A percentile compares a stretch with the other conserved stretches of the same genome.
Evolutionary conservation across 306 rosid species (phyloP).

Genomic region (Begonia peltatifolia): DNA sequence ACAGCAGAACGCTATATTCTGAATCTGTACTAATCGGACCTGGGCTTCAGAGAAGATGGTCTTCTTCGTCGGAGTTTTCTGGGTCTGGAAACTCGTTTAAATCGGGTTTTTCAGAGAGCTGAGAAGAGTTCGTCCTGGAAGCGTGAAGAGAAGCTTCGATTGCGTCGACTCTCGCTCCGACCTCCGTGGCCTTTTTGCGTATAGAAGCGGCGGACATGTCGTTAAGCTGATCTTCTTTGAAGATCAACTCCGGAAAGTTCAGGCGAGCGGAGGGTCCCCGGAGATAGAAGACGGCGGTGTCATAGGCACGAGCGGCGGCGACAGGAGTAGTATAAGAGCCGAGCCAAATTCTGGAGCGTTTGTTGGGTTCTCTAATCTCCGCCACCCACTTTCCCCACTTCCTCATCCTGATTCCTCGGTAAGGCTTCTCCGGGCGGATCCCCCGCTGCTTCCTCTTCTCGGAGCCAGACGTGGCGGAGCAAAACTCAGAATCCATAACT

Average conservation of each 20-base stretch:
- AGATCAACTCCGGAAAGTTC: slow-evolving; percentile 47
- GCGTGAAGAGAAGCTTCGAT: slow-evolving; percentile 30
- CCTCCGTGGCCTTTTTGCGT: slow-evolving; percentile 48
- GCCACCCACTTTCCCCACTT: slow-evolving; percentile 89
- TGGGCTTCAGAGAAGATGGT: not conserved
- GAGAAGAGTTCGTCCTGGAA: slow-evolving; percentile 8
- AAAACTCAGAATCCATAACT: slow-evolving; percentile 36
- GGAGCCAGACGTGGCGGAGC: slow-evolving; percentile 22
- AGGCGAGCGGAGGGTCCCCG: slow-evolving; percentile 60
- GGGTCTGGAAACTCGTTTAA: slow-evolving; percentile 67
- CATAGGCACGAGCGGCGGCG: slow-evolving; percentile 77
- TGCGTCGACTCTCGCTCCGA: slow-evolving; percentile 66
- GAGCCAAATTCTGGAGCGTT: slow-evolving; percentile 60
- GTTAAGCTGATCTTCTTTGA: slow-evolving; percentile 15
- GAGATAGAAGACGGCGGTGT: slow-evolving; percentile 51
- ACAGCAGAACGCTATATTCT: not conserved
- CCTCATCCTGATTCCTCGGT: slow-evolving; percentile 67
- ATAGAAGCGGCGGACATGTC: slow-evolving; percentile 45
- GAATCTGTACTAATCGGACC: not conserved
- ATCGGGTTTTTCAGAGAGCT: slow-evolving; percentile 22
- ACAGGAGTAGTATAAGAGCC: slow-evolving; percentile 54
- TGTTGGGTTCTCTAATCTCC: slow-evolving; percentile 61
- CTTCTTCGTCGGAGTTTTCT: slow-evolving; percentile 42
- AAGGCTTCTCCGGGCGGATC: slow-evolving; percentile 23
- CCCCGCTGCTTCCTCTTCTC: slow-evolving; percentile 29